A percentile compares a stretch with the other conserved stretches of the same genome.
phyloP scores from a whole-genome alignment of 441 rosid genomes.

The Daphne laureola region DNA sequence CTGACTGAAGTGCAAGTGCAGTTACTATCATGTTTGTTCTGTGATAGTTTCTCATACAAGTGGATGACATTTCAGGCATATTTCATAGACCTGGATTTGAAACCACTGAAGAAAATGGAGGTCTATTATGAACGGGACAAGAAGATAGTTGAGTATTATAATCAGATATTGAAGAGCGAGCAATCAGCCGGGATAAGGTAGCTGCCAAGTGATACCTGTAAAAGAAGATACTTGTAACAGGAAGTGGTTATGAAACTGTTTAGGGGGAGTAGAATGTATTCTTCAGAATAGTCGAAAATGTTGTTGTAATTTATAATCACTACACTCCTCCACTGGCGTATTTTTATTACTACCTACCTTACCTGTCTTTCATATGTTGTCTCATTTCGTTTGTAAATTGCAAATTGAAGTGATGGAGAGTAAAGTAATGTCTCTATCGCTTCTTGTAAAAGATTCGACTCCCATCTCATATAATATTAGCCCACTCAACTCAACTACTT shows the following conservation, averaged over 20 bases:
- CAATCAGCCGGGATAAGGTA: conserved; percentile 7
- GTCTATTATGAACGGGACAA: conserved; percentile 52
- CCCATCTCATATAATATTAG: too few species aligned
- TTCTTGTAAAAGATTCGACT: too few species aligned
- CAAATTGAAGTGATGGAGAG: too few species aligned
- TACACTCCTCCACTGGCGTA: neutral
- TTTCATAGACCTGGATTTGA: conserved; percentile 76
- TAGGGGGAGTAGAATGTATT: conserved; percentile 8
- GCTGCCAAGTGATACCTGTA: conserved; percentile 1
- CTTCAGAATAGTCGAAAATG: conserved; percentile 3
- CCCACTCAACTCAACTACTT: too few species aligned
- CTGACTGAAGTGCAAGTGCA: too few species aligned
- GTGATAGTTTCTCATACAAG: neutral
- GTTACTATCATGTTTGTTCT: too few species aligned
- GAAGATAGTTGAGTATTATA: conserved; percentile 43
- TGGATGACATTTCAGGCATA: conserved; percentile 33
- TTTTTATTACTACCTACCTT: too few species aligned
- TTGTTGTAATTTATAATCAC: conserved; percentile 1
- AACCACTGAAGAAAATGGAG: conserved; percentile 68
- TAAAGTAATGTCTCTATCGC: too few species aligned
- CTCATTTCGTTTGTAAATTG: too few species aligned
- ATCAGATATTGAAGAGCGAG: conserved; percentile 20
- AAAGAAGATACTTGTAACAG: neutral
- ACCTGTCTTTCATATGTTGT: too few species aligned
- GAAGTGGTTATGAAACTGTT: conserved; percentile 8